Percentiles rank a stretch among this genome's conserved stretches.
Evolutionary conservation across 164 flowering plant genomes (phyloP).

Genomic region (Protea cynaroides): DNA sequence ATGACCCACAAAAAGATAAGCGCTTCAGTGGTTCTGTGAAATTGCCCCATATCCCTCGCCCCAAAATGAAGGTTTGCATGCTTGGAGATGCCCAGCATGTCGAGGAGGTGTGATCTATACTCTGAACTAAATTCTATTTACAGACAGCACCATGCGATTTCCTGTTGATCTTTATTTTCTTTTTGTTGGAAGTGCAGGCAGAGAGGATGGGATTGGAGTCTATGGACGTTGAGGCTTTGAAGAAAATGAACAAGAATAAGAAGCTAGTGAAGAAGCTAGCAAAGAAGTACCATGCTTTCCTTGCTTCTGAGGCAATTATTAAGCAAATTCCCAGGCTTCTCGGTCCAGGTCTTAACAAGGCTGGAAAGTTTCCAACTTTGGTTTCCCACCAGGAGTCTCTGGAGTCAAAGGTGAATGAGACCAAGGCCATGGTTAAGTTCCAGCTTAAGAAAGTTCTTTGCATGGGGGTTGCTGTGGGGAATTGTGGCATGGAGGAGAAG

Average conservation of each 20-base stretch:
- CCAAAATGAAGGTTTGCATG: slow-evolving; percentile 23
- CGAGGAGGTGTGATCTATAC: slow-evolving; percentile 9
- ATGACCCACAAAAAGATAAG: too few relatives aligned
- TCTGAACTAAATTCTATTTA: too few relatives aligned
- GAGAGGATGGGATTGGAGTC: slow-evolving; percentile 3
- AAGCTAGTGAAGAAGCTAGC: slow-evolving; percentile 20
- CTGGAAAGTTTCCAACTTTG: slow-evolving; percentile 12
- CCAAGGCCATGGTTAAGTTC: slow-evolving; percentile 21
- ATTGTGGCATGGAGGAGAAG: too few relatives aligned
- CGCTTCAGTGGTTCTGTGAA: too few relatives aligned
- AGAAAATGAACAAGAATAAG: slow-evolving; percentile 20
- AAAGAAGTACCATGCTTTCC: not conserved
- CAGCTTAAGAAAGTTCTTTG: slow-evolving; percentile 4
- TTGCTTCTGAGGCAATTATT: not conserved
- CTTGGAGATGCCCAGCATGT: slow-evolving; percentile 8
- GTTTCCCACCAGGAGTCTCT: slow-evolving; percentile 1
- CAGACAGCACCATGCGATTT: too few relatives aligned
- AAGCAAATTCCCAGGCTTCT: slow-evolving; percentile 5
- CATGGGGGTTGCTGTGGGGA: too few relatives aligned
- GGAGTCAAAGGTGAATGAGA: slow-evolving; percentile 20
- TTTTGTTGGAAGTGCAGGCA: slow-evolving; percentile 4
- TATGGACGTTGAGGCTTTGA: not conserved
- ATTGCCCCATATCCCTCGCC: slow-evolving; percentile 21
- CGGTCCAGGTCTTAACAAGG: slow-evolving; percentile 9
- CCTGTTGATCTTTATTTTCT: not conserved